Conservation (phyloP, 352 stramenopile genomes). For the Pythium volutum region DNA sequence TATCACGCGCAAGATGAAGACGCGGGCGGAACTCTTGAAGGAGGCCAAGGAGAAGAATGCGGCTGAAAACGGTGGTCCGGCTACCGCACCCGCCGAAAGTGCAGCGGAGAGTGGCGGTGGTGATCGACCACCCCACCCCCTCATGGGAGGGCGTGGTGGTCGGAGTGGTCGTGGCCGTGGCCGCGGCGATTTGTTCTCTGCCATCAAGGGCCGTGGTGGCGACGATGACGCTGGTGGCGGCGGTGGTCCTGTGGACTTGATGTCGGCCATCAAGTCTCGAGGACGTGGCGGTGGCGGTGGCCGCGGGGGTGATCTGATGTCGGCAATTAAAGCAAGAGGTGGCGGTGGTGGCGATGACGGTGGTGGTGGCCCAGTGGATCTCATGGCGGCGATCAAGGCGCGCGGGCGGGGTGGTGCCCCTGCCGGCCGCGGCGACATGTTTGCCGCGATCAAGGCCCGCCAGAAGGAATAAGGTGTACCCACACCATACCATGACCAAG, state of each 20-base stretch:
- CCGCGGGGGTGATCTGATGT: conserved; percentile 18
- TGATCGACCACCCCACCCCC: conserved; percentile 32
- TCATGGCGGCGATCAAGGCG: conserved; percentile 71
- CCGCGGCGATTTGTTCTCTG: conserved; percentile 33
- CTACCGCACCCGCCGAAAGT: conserved; percentile 18
- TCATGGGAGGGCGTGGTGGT: conserved; percentile 44
- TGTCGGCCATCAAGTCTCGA: conserved; percentile 26
- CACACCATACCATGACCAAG: neutral
- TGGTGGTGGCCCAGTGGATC: conserved; percentile 30
- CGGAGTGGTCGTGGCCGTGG: conserved; percentile 41
- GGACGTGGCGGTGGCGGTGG: conserved; percentile 22
- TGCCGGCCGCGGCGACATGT: conserved; percentile 25
- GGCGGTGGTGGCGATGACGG: conserved; percentile 4
- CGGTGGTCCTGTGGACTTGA: conserved; percentile 18
- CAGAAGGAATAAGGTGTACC: conserved; percentile 44
- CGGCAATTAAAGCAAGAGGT: conserved; percentile 28
- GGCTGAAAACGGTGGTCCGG: conserved; percentile 35
- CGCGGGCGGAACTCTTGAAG: conserved; percentile 72
- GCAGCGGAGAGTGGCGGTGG: conserved; percentile 19
- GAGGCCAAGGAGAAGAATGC: conserved; percentile 86
- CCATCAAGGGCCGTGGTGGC: conserved; percentile 32
- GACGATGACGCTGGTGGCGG: conserved; percentile 23
- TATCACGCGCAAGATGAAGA: conserved; percentile 59
- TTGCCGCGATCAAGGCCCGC: conserved; percentile 61
- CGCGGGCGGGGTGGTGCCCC: conserved; percentile 35